These are phyloP conservation scores for Jacaranda mimosifolia DNA, from an alignment of 257 asterid genomes.

Conservation along the genomic window DNA sequence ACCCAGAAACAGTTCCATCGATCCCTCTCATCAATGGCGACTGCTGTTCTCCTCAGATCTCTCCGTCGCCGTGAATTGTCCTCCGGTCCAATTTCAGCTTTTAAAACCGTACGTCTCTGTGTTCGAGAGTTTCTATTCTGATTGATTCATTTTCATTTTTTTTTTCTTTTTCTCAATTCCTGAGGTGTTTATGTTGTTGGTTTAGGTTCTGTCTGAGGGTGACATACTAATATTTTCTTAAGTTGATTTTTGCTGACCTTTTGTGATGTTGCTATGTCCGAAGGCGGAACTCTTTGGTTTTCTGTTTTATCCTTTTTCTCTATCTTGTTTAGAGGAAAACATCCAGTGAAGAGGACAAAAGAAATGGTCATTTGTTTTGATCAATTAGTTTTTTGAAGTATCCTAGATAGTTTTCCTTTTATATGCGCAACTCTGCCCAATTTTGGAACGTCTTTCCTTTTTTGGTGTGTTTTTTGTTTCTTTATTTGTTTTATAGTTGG, in stretches of 20 bases:
- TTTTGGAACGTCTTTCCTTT: background rate
- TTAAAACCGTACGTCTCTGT: constrained; percentile 46
- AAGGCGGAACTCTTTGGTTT: background rate
- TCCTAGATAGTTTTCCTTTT: background rate
- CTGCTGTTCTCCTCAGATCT: constrained; percentile 66
- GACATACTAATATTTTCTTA: background rate
- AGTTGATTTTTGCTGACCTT: background rate
- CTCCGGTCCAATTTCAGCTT: constrained; percentile 52
- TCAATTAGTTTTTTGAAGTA: background rate
- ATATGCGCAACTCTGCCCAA: background rate
- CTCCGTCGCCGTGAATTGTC: constrained; percentile 69
- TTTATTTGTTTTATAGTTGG: background rate
- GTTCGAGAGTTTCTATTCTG: background rate
- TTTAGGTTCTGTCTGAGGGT: background rate
- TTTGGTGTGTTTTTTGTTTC: background rate
- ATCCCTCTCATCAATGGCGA: constrained; percentile 50
- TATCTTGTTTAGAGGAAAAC: constrained; percentile 6
- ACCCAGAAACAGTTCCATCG: background rate
- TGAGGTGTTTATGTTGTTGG: background rate
- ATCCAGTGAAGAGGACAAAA: background rate
- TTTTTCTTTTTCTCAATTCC: background rate
- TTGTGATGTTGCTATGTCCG: background rate
- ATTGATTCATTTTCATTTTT: background rate
- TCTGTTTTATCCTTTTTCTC: background rate
- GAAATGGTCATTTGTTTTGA: background rate